These are phyloP conservation scores for Dipteronia sinensis DNA, from an alignment of 345 rosid species.

Conservation along the genomic window DNA sequence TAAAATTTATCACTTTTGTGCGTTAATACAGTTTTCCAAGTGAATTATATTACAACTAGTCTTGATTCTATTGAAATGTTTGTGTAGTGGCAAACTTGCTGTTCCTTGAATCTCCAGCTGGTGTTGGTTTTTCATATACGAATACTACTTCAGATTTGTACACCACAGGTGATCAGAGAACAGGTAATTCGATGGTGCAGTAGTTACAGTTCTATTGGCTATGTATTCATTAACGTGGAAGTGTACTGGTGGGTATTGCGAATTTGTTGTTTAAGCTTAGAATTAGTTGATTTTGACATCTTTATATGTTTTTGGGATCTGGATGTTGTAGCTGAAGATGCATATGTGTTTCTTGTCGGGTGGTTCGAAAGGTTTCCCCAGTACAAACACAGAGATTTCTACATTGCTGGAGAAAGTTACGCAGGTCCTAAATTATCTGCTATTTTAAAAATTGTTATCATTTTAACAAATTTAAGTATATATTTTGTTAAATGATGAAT, in stretches of 20 bases:
- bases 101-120: constrained; percentile 96
- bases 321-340: constrained; percentile 73
- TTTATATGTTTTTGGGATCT: constrained; percentile 16
- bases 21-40: neutral
- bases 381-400: constrained; percentile 91
- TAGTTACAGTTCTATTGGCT: neutral
- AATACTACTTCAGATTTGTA: constrained; percentile 84
- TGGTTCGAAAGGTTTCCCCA: constrained; percentile 98
- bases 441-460: no score
- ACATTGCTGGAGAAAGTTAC: constrained; percentile 95
- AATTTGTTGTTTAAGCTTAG: constrained; percentile 3
- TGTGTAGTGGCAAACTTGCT: constrained; percentile 81
- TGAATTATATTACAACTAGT: neutral
- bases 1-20: neutral
- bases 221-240: neutral
- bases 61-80: neutral
- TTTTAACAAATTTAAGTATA: neutral
- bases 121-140: constrained; percentile 93
- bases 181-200: constrained; percentile 48
- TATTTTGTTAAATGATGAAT: neutral
- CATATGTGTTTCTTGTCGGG: constrained; percentile 71
- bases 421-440: constrained; percentile 50
- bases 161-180: constrained; percentile 80
- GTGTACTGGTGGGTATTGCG: neutral
- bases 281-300: constrained; percentile 24